A percentile compares a stretch with the other conserved stretches of the same genome.
phyloP scores from a whole-genome alignment of 2,329 filamentous ascomycete species.

The Sarocladium strictum region DNA sequence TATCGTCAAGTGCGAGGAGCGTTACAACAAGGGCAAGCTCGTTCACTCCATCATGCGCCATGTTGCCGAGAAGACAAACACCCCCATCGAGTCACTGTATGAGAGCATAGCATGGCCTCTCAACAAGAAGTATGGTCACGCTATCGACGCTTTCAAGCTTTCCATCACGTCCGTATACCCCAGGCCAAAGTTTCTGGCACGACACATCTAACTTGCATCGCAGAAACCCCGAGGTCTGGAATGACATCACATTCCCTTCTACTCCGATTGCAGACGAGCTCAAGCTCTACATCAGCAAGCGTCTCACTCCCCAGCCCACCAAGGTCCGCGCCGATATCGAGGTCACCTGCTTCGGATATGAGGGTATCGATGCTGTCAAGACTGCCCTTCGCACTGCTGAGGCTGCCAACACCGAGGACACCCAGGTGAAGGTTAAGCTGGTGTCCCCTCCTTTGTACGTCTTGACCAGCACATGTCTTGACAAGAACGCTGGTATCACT shows the following conservation, averaged over 20 bases:
- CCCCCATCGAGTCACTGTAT: conserved; percentile 91
- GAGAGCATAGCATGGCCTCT: conserved; percentile 94
- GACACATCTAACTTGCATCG: conserved; percentile 10
- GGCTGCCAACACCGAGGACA: conserved; percentile 84
- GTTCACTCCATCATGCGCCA: conserved; percentile 99
- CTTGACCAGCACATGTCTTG: conserved; percentile 88
- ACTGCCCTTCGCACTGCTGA: conserved; percentile 84
- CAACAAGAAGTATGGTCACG: conserved; percentile 95
- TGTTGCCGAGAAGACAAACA: conserved; percentile 93
- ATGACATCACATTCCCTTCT: conserved; percentile 83
- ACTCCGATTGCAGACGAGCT: conserved; percentile 82
- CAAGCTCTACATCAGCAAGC: conserved; percentile 93
- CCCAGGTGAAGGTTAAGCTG: conserved; percentile 95
- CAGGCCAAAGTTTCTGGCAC: not conserved
- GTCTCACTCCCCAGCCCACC: conserved; percentile 94
- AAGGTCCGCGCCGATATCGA: conserved; percentile 98
- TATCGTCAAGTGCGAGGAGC: conserved; percentile 96
- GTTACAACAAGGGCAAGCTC: conserved; percentile 99
- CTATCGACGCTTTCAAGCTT: conserved; percentile 97
- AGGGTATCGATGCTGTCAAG: conserved; percentile 98
- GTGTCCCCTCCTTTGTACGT: conserved; percentile 98
- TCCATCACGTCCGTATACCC: conserved; percentile 74
- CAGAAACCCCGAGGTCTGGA: conserved; percentile 93
- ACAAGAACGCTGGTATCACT: conserved; percentile 82
- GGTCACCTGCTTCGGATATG: conserved; percentile 91